phyloP scores from a whole-genome alignment of 371 early-diverging fungal genomes.

The Batrachochytrium dendrobatidis region DNA sequence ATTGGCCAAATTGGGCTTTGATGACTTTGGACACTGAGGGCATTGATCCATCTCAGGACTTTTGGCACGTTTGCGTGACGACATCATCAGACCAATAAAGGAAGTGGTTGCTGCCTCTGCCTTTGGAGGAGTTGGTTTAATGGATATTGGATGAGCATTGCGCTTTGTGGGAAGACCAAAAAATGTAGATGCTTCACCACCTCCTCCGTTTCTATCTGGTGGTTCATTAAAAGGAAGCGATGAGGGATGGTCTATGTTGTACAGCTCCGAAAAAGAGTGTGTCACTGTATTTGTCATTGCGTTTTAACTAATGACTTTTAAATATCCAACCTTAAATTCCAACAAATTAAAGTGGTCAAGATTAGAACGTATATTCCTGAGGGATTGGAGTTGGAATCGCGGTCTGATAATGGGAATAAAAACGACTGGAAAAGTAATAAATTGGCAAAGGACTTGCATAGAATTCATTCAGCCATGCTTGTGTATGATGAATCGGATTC shows the following conservation, averaged over 20 bases:
- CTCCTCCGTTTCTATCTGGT: slow-evolving; percentile 14
- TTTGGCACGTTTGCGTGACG: neutral
- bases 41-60: neutral
- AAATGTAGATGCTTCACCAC: slow-evolving; percentile 31
- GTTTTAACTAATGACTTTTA: too few species aligned
- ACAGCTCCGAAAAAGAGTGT: slow-evolving; percentile 15
- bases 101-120: neutral
- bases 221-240: slow-evolving; percentile 25
- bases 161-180: slow-evolving; percentile 28
- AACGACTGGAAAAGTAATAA: too few species aligned
- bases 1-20: neutral
- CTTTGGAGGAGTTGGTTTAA: neutral
- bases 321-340: too few species aligned
- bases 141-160: slow-evolving; percentile 18
- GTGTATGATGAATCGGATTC: too few species aligned
- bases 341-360: too few species aligned
- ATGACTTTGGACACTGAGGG: neutral
- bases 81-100: neutral
- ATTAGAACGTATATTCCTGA: neutral
- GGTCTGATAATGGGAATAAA: too few species aligned
- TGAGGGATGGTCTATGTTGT: slow-evolving; percentile 5
- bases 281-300: too few species aligned
- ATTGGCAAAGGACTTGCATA: too few species aligned
- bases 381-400: too few species aligned
- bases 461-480: too few species aligned